Percentiles rank a stretch among this genome's conserved stretches.
Evolutionary conservation across 2,329 filamentous ascomycete species (phyloP).

Genomic region (Coleophoma cylindrospora): DNA sequence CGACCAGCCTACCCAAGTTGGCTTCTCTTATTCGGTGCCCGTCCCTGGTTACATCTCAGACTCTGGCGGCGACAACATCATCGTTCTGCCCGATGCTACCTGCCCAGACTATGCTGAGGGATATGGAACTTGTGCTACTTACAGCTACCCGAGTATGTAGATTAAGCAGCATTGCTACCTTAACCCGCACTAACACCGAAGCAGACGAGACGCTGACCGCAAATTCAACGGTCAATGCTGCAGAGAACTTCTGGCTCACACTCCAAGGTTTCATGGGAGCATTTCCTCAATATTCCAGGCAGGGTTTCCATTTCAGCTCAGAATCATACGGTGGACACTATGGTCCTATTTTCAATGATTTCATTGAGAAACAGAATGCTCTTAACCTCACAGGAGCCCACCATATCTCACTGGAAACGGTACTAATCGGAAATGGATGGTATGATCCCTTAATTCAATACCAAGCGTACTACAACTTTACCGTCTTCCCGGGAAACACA

Average conservation of each 20-base stretch:
- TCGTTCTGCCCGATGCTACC: slow-evolving; percentile 37
- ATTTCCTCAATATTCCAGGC: slow-evolving; percentile 45
- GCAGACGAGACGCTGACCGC: slow-evolving; percentile 40
- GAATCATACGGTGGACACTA: slow-evolving; percentile 57
- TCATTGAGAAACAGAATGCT: slow-evolving; percentile 56
- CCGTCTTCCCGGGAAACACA: slow-evolving; percentile 49
- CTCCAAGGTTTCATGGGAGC: slow-evolving; percentile 59
- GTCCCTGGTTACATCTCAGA: slow-evolving; percentile 4
- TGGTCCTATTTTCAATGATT: slow-evolving; percentile 51
- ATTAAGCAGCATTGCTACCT: background rate
- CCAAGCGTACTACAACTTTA: slow-evolving; percentile 52
- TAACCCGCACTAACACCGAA: background rate
- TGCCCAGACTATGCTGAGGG: slow-evolving; percentile 44
- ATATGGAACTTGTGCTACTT: slow-evolving; percentile 46
- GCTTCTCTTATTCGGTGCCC: slow-evolving; percentile 46
- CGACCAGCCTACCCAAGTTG: slow-evolving; percentile 60
- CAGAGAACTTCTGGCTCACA: slow-evolving; percentile 56
- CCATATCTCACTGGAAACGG: slow-evolving; percentile 40
- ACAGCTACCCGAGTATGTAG: slow-evolving; percentile 37
- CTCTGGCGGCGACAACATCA: slow-evolving; percentile 22
- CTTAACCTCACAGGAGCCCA: slow-evolving; percentile 41
- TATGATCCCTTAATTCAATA: slow-evolving; percentile 52
- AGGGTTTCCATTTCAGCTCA: slow-evolving; percentile 48
- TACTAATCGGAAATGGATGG: slow-evolving; percentile 55
- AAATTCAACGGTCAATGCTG: slow-evolving; percentile 45